A percentile compares a stretch with the other conserved stretches of the same genome.
Conservation (phyloP, 1,284 basidiomycete genomes). For the Ustilago shanxiensis region DNA sequence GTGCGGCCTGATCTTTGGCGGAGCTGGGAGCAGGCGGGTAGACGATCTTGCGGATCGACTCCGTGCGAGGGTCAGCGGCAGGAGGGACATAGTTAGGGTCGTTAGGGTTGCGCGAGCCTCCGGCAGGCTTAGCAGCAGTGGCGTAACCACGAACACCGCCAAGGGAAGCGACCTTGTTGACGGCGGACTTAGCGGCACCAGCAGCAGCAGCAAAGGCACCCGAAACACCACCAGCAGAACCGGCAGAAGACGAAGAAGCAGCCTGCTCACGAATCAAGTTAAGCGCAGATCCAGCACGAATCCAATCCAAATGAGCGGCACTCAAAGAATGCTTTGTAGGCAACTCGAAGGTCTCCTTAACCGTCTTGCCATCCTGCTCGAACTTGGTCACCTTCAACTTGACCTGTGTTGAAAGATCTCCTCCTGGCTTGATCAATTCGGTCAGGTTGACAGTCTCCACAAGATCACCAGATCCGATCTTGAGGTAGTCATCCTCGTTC, state of each 20-base stretch:
- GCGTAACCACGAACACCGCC: slow-evolving; percentile 59
- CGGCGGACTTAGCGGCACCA: slow-evolving; percentile 31
- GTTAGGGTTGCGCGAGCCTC: slow-evolving; percentile 54
- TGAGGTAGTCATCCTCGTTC: slow-evolving; percentile 66
- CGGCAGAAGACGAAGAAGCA: slow-evolving; percentile 9
- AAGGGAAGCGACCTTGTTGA: slow-evolving; percentile 31
- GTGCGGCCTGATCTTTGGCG: slow-evolving; percentile 35
- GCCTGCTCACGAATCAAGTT: slow-evolving; percentile 67
- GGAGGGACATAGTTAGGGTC: slow-evolving; percentile 65
- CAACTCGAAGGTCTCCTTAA: slow-evolving; percentile 62
- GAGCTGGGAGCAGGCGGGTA: slow-evolving; percentile 53
- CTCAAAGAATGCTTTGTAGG: slow-evolving; percentile 65
- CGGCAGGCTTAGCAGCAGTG: slow-evolving; percentile 41
- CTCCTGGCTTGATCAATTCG: slow-evolving; percentile 61
- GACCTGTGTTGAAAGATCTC: slow-evolving; percentile 60
- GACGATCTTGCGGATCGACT: slow-evolving; percentile 62
- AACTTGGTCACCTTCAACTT: slow-evolving; percentile 67
- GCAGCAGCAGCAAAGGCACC: slow-evolving; percentile 38
- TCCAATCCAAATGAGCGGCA: slow-evolving; percentile 66
- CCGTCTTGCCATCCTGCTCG: slow-evolving; percentile 53
- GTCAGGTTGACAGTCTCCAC: slow-evolving; percentile 67
- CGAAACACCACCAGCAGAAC: slow-evolving; percentile 20
- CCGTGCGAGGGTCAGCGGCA: slow-evolving; percentile 55
- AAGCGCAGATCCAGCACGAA: slow-evolving; percentile 67
- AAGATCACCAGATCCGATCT: slow-evolving; percentile 61